A percentile compares a stretch with the other conserved stretches of the same genome.
Evolutionary conservation across 2,329 filamentous ascomycete species (phyloP).

Genomic region (Talaromyces sp.): DNA sequence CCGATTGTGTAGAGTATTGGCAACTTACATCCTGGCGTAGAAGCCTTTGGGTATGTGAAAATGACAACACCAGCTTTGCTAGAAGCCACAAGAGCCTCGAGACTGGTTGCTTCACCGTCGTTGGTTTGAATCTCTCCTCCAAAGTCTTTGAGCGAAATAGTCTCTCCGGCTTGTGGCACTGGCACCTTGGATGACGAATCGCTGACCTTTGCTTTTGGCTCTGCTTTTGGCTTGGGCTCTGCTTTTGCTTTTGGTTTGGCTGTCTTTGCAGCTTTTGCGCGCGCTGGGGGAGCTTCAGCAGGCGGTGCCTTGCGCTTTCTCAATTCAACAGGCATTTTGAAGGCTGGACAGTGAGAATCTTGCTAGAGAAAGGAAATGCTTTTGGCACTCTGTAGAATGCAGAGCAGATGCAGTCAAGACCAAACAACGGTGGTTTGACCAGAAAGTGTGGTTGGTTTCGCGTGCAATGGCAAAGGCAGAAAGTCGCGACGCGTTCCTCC

Average conservation of each 20-base stretch:
- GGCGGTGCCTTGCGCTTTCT: conserved; percentile 56
- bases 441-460: background rate
- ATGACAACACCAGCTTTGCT: conserved; percentile 83
- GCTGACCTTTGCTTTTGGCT: conserved; percentile 18
- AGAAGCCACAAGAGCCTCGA: conserved; percentile 74
- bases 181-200: conserved; percentile 20
- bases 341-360: background rate
- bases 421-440: background rate
- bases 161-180: conserved; percentile 43
- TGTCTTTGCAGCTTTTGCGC: conserved; percentile 19
- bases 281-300: conserved; percentile 35
- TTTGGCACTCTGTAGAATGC: too few species aligned
- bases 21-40: conserved; percentile 83
- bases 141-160: conserved; percentile 50
- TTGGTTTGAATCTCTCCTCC: conserved; percentile 75
- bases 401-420: background rate
- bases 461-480: background rate
- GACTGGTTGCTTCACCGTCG: conserved; percentile 71
- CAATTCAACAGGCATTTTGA: conserved; percentile 52
- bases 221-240: background rate
- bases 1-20: background rate
- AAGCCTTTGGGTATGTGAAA: conserved; percentile 94
- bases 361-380: too few species aligned
- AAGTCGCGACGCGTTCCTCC: background rate
- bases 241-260: conserved; percentile 14